These are phyloP conservation scores for Vitis hybrid DNA, from an alignment of 177 flowering plant genomes.

Conservation along the genomic window DNA sequence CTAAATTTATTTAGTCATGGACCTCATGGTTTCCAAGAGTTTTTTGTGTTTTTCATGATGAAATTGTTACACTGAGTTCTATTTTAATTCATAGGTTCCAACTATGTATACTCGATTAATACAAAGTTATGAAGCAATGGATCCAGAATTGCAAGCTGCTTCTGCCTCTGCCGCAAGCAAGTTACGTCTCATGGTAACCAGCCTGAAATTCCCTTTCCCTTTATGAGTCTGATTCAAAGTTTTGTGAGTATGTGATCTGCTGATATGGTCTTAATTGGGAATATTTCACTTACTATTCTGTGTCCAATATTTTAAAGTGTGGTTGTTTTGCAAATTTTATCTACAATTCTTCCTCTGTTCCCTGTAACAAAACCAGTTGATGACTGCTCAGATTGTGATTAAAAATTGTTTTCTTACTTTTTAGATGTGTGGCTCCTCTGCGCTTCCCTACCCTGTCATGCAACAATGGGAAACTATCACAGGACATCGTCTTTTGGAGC, in stretches of 20 bases:
- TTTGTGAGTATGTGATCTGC: background rate
- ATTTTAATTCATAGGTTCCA: constrained; percentile 63
- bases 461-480: constrained; percentile 94
- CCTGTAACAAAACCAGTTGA: background rate
- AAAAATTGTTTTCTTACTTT: constrained; percentile 4
- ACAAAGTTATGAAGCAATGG: constrained; percentile 96
- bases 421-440: constrained; percentile 99
- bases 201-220: background rate
- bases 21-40: background rate
- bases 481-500: constrained; percentile 90
- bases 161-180: constrained; percentile 86
- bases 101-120: constrained; percentile 92
- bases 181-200: constrained; percentile 91
- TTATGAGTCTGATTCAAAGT: background rate
- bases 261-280: background rate
- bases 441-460: constrained; percentile 95
- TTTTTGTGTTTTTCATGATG: background rate
- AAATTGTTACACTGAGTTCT: background rate
- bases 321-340: background rate
- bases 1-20: background rate
- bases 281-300: background rate
- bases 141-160: constrained; percentile 56
- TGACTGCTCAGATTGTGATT: background rate
- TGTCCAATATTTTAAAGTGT: background rate
- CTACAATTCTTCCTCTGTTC: background rate